phyloP scores from a whole-genome alignment of 495 filamentous ascomycete genomes.

The Xanthoparmelia taractica region DNA sequence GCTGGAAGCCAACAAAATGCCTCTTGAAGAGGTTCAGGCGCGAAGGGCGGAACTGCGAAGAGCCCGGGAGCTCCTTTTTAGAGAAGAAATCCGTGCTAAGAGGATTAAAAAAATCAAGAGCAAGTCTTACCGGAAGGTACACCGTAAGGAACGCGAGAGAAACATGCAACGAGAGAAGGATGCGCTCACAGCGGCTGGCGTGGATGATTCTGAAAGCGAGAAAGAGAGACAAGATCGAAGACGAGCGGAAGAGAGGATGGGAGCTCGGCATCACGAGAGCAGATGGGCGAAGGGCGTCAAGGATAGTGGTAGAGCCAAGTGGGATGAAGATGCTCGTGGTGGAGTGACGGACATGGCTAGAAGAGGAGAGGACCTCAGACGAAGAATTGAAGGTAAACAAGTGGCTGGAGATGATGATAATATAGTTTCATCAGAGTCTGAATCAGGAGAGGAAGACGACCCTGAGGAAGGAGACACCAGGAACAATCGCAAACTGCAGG shows the following conservation, averaged over 20 bases:
- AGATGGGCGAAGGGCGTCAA: conserved; percentile 92
- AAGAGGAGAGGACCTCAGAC: conserved; percentile 75
- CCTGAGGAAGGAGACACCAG: conserved; percentile 46
- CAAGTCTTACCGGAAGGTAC: conserved; percentile 84
- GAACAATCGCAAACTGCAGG: conserved; percentile 44
- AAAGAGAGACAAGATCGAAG: conserved; percentile 68
- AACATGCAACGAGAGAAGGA: conserved; percentile 64
- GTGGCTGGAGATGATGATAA: conserved; percentile 45
- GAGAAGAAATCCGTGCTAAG: conserved; percentile 83
- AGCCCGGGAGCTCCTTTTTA: conserved; percentile 75
- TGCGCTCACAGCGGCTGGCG: conserved; percentile 59
- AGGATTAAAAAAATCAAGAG: conserved; percentile 98
- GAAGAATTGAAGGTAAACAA: conserved; percentile 72
- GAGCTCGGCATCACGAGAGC: conserved; percentile 78
- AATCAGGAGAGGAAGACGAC: conserved; percentile 53
- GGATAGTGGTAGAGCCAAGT: conserved; percentile 64
- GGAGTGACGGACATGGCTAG: conserved; percentile 75
- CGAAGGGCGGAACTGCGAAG: conserved; percentile 68
- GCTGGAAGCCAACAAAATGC: conserved; percentile 55
- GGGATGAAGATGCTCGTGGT: conserved; percentile 74
- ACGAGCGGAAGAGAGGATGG: conserved; percentile 83
- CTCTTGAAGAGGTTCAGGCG: conserved; percentile 63
- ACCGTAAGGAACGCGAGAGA: conserved; percentile 75
- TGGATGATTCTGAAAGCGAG: conserved; percentile 66
- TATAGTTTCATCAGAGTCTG: conserved; percentile 43